Evolutionary conservation across 164 flowering plant genomes (phyloP).

Genomic region (Chimonanthus salicifolius): DNA sequence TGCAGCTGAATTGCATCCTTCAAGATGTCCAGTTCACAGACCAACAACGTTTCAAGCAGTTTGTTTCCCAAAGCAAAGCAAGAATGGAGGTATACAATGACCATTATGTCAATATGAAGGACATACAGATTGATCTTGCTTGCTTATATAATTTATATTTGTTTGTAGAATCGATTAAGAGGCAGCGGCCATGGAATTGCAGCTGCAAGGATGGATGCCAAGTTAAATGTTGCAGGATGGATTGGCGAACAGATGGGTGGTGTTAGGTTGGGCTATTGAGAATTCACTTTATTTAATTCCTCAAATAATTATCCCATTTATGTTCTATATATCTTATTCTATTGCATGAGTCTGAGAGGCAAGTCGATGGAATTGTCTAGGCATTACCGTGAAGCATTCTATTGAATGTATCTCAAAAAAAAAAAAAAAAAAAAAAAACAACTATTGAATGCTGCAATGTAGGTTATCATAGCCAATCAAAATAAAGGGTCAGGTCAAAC

Average conservation of each 20-base stretch:
- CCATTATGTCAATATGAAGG: not conserved
- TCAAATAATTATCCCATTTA: not conserved
- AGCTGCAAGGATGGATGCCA: conserved; percentile 97
- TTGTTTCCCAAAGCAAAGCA: conserved; percentile 96
- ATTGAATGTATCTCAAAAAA: not conserved
- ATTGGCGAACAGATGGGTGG: conserved; percentile 99
- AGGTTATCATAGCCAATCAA: no score
- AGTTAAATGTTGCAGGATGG: conserved; percentile 93
- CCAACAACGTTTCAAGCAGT: conserved; percentile 94
- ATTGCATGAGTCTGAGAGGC: no score
- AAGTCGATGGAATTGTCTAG: no score
- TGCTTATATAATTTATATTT: not conserved
- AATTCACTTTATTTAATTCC: not conserved
- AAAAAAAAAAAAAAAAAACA: no score
- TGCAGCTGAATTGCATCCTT: conserved; percentile 70
- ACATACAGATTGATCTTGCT: not conserved
- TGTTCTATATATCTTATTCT: not conserved
- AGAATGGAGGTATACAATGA: conserved; percentile 83
- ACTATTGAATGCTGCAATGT: no score
- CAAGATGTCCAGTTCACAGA: conserved; percentile 97
- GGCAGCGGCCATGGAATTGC: conserved; percentile 99
- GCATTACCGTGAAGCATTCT: not conserved
- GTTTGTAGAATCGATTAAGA: conserved; percentile 72
- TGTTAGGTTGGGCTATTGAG: conserved; percentile 48
- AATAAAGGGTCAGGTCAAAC: no score